These are phyloP conservation scores for Penicillium egyptiacum DNA, from an alignment of 495 filamentous ascomycete species.

Conservation along the genomic window DNA sequence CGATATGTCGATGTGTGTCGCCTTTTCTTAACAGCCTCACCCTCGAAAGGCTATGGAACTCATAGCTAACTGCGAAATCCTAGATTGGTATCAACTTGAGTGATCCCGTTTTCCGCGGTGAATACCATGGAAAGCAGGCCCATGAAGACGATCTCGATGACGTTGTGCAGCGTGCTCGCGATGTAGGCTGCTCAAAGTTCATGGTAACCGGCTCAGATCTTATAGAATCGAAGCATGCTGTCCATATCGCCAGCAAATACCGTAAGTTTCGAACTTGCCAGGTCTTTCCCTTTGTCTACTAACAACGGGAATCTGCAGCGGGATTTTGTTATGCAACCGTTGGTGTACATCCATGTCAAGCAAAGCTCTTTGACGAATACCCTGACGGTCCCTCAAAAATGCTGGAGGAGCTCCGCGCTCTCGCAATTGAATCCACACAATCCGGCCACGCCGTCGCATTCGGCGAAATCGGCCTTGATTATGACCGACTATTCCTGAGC, in stretches of 20 bases:
- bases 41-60: not conserved
- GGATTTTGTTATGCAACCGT: slow-evolving; percentile 83
- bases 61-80: slow-evolving; percentile 13
- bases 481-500: slow-evolving; percentile 82
- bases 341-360: slow-evolving; percentile 88
- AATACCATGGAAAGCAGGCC: slow-evolving; percentile 76
- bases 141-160: slow-evolving; percentile 78
- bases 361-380: slow-evolving; percentile 64
- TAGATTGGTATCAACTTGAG: slow-evolving; percentile 92
- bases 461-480: slow-evolving; percentile 95
- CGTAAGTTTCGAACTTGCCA: slow-evolving; percentile 49
- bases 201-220: slow-evolving; percentile 94
- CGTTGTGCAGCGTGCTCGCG: slow-evolving; percentile 71
- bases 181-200: slow-evolving; percentile 79
- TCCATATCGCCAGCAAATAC: slow-evolving; percentile 70
- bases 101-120: slow-evolving; percentile 80
- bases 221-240: slow-evolving; percentile 68
- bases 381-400: slow-evolving; percentile 55
- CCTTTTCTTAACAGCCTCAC: not conserved
- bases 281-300: not conserved
- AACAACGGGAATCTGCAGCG: slow-evolving; percentile 45
- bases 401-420: slow-evolving; percentile 58
- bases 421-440: slow-evolving; percentile 51
- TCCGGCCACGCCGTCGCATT: slow-evolving; percentile 70
- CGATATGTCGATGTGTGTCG: slow-evolving; percentile 49